Percentiles rank a stretch among this genome's conserved stretches.
These are phyloP conservation scores for Taiwanofungus camphoratus DNA, from an alignment of 1,284 basidiomycete genomes.

Conservation along the genomic window DNA sequence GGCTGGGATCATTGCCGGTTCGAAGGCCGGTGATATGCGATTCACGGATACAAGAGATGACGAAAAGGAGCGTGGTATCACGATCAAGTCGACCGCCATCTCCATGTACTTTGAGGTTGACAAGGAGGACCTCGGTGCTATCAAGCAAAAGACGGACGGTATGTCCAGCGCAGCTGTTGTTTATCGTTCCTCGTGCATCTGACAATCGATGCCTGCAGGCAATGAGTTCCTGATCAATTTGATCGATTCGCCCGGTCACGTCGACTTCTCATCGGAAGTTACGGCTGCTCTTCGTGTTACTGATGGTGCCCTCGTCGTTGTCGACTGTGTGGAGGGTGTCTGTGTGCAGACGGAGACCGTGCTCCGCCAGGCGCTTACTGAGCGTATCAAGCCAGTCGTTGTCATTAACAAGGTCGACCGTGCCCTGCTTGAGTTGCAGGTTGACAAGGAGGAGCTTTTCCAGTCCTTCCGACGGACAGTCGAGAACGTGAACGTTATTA, in stretches of 20 bases:
- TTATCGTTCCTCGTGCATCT: constrained; percentile 14
- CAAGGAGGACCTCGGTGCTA: constrained; percentile 81
- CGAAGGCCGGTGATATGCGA: constrained; percentile 96
- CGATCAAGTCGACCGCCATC: constrained; percentile 99
- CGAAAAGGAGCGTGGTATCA: constrained; percentile 99
- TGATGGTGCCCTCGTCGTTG: constrained; percentile 97
- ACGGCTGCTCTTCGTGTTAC: constrained; percentile 99
- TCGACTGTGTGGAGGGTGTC: constrained; percentile 99
- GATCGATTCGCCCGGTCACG: constrained; percentile 99
- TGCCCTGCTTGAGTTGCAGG: constrained; percentile 97
- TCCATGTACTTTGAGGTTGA: constrained; percentile 99
- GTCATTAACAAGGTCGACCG: constrained; percentile 99
- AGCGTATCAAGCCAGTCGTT: constrained; percentile 99
- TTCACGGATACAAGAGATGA: constrained; percentile 98
- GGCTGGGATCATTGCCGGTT: constrained; percentile 96
- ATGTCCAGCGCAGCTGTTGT: constrained; percentile 16
- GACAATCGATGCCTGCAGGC: constrained; percentile 42
- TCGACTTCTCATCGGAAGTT: constrained; percentile 99
- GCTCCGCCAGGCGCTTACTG: constrained; percentile 93
- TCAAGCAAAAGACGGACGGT: constrained; percentile 95
- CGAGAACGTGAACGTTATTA: constrained; percentile 98
- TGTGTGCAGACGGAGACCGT: constrained; percentile 99
- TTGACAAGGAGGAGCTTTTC: constrained; percentile 95
- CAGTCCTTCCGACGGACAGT: constrained; percentile 98
- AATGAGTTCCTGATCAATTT: constrained; percentile 99